Percentiles rank a stretch among this genome's conserved stretches.
phyloP scores from a whole-genome alignment of 129 eudicot genomes.

The Deinandra increscens region DNA sequence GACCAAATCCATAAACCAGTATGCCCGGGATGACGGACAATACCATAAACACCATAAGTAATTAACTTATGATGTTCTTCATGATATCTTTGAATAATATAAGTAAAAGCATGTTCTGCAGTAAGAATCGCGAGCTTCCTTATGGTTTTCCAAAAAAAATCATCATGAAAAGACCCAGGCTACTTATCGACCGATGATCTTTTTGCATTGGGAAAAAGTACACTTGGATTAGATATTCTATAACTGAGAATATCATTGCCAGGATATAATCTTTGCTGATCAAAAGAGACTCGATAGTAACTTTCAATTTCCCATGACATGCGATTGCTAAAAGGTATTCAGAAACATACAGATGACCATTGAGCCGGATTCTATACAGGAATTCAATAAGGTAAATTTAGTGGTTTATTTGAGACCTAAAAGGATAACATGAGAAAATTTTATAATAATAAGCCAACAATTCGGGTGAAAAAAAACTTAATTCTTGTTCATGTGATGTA shows the following conservation, averaged over 20 bases:
- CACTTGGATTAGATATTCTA: constrained; percentile 59
- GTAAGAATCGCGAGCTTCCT: constrained; percentile 72
- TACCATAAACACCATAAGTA: constrained; percentile 62
- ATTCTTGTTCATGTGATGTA: not conserved
- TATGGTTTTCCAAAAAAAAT: constrained; percentile 60
- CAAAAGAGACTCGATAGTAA: constrained; percentile 57
- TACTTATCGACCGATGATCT: constrained; percentile 57
- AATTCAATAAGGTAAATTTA: not conserved
- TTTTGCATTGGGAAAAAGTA: constrained; percentile 60
- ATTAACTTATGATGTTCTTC: constrained; percentile 62
- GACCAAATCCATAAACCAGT: constrained; percentile 85
- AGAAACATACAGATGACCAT: constrained; percentile 31
- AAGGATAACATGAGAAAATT: constrained; percentile 17
- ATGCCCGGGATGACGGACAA: constrained; percentile 77
- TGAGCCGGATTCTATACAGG: not conserved
- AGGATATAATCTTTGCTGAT: constrained; percentile 60
- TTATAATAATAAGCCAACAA: too few species aligned
- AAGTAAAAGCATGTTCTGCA: constrained; percentile 82
- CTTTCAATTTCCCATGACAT: constrained; percentile 60
- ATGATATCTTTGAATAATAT: constrained; percentile 52
- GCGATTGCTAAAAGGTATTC: constrained; percentile 65
- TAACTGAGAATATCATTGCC: constrained; percentile 59
- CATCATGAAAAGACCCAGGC: constrained; percentile 64
- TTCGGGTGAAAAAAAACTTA: not conserved
- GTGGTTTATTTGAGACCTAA: constrained; percentile 24